Evolutionary conservation across 768 basidiomycete species (phyloP), one percentile per base, ranked within the genome.

Genomic region (Calocera cornea): DNA sequence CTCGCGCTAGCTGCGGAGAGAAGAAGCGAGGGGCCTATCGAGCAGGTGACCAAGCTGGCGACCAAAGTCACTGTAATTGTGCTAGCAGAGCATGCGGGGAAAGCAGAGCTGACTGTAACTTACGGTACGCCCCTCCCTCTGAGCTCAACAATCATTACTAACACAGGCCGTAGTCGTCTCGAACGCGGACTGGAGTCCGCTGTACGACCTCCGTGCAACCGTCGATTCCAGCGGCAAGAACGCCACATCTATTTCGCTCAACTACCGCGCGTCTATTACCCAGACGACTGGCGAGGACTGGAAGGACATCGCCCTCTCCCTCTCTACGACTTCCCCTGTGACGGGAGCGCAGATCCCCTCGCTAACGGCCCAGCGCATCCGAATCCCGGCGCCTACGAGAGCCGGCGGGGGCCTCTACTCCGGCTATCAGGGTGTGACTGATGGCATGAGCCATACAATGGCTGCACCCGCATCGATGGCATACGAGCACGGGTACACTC

Each of bases 261-360:
- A 84, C 68, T 86, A 86, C 71, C 82, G 82, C 29, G 84, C 84
- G 0, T 76, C 78, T 31, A 77, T 87, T 65, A 75, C 72, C 0
- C 85, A 87, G 70, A 74, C 73, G 70, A 85, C 86, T 0, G 86
- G 86, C 14, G 86, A 87, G 70, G 83, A 85, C 69, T 87, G 86
- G 86, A 78, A 71, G 29, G 76, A 80, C 67, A 77, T 82, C 0
- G 68, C 77, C 0, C 77, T 87, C 33, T 83, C 79, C 3, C 77
- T 87, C 36, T 85, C 82, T 74, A 85, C 85, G 1, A 80, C 70
- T 0, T 64, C 71, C 10, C 72, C 70, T 16, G 60, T 49, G 24
- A 68, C 64, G 27, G 71, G 70, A 29, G 68, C 71, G 7, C 68
- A 70, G 11, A 69, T 71, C 54, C 70, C 77, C 0, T 67, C 1